These are phyloP conservation scores for Rhizopogon vinicolor DNA, from an alignment of 768 basidiomycete species.

Conservation along the genomic window DNA sequence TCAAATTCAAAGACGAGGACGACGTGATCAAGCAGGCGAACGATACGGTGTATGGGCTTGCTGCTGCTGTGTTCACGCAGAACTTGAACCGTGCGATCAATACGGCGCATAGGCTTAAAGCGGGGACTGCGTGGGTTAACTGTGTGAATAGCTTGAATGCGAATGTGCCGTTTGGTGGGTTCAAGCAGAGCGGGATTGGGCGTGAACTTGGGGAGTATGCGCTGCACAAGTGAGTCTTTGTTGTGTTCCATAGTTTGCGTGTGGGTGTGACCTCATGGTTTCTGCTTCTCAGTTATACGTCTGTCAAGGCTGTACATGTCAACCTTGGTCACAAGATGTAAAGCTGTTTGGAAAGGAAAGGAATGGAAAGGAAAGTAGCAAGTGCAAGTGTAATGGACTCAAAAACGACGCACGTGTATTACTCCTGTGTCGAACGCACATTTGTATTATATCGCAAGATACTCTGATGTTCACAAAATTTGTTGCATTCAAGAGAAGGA, in stretches of 20 bases:
- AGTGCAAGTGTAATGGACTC: background rate
- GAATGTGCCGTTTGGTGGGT: slow-evolving; percentile 78
- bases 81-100: slow-evolving; percentile 71
- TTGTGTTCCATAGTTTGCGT: background rate
- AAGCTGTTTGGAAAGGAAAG: background rate
- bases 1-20: slow-evolving; percentile 69
- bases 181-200: slow-evolving; percentile 80
- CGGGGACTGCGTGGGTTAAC: slow-evolving; percentile 75
- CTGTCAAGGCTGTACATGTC: slow-evolving; percentile 60
- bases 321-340: slow-evolving; percentile 35
- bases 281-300: slow-evolving; percentile 39
- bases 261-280: background rate
- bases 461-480: no score
- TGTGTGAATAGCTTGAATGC: slow-evolving; percentile 24
- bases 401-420: background rate
- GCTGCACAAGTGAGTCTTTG: slow-evolving; percentile 34
- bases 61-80: slow-evolving; percentile 80
- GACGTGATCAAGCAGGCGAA: slow-evolving; percentile 76
- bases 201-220: slow-evolving; percentile 81
- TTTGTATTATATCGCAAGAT: no score
- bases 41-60: slow-evolving; percentile 83
- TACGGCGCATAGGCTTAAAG: slow-evolving; percentile 70
- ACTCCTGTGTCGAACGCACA: background rate
- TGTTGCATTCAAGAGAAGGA: no score
- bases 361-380: no score